Conservation (phyloP, 2,329 filamentous ascomycete species). For the Colletotrichum tropicicola region DNA sequence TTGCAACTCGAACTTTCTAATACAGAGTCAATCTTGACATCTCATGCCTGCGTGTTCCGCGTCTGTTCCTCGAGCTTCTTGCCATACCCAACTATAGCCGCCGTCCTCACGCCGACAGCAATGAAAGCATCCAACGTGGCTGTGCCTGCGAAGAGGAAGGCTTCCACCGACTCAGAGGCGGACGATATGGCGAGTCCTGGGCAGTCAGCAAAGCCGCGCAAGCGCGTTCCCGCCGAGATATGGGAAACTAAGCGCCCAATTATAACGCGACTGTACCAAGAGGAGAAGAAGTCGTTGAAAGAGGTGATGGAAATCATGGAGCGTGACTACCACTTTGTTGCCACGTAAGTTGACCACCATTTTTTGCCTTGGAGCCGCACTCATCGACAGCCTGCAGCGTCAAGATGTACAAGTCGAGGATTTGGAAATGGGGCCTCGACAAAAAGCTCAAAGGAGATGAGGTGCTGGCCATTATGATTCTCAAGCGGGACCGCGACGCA, state of each 20-base stretch:
- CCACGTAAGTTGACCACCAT: slow-evolving; percentile 43
- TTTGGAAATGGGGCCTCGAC: slow-evolving; percentile 51
- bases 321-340: slow-evolving; percentile 46
- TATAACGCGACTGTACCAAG: slow-evolving; percentile 49
- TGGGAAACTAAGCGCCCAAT: slow-evolving; percentile 45
- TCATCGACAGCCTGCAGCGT: slow-evolving; percentile 37
- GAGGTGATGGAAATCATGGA: slow-evolving; percentile 51
- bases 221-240: slow-evolving; percentile 42
- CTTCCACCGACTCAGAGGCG: slow-evolving; percentile 38
- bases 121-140: slow-evolving; percentile 6
- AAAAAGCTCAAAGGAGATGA: slow-evolving; percentile 53
- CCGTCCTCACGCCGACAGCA: background rate
- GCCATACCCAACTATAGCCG: background rate
- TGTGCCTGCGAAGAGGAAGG: slow-evolving; percentile 32
- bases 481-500: slow-evolving; percentile 46
- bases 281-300: slow-evolving; percentile 50
- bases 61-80: background rate
- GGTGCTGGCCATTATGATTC: slow-evolving; percentile 47
- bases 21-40: background rate
- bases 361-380: background rate
- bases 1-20: background rate
- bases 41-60: background rate
- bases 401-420: slow-evolving; percentile 54
- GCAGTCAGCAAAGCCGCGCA: slow-evolving; percentile 29
- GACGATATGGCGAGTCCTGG: slow-evolving; percentile 37